Evolutionary conservation across 2,329 filamentous ascomycete genomes (phyloP), one percentile per base, ranked within the genome.

Genomic region (Ascochyta pisi): DNA sequence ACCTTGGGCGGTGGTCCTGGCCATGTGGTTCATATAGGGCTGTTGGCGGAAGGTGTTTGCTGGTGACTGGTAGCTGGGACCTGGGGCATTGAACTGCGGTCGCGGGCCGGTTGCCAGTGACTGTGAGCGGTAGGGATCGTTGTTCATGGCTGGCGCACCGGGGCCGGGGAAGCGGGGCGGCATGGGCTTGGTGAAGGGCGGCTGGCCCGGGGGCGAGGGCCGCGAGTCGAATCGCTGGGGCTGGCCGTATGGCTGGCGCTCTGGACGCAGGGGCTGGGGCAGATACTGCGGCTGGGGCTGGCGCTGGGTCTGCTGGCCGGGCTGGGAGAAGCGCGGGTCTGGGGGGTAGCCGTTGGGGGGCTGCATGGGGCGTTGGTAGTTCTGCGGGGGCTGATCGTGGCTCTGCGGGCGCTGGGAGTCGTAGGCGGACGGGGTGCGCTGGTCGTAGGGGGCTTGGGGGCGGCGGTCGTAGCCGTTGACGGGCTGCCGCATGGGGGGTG

Each of bases 1-100:
- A 29, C 95, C 95, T 74, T 97, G 93, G 8, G 93, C 91, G 3
- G 95, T 99, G 44, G 92, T 96, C 59, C 89, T 84, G 2, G 92
- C 88, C 65, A 86, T 84, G 51, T 84, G 80, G 57, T 81, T 82
- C 64, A 87, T 86, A 70, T 91, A 94, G 27, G 87, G 89, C 56
- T 89, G 87, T 64, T 93, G 89, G 50, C 93, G 88, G 70, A 92
- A 92, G 39, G 89, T 85, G 71, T 88, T 90, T 47, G 89, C 88
- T 24, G 90, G 87, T 12, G 88, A 84, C 23, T 76, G 71, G 26
- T 74, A 69, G n/a, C 63, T 64, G 15, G 63, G 65, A 12, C 63
- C 64, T 15, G 65, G 63, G 15, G 87, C 84, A 70, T 92, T 91
- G 76, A 89, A 86, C 58, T 86, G 86, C 33, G 90, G 91, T 60